Percentiles rank a stretch among this genome's conserved stretches.
phyloP scores from a whole-genome alignment of 2,329 filamentous ascomycete species.

The Fusarium ramigenum region DNA sequence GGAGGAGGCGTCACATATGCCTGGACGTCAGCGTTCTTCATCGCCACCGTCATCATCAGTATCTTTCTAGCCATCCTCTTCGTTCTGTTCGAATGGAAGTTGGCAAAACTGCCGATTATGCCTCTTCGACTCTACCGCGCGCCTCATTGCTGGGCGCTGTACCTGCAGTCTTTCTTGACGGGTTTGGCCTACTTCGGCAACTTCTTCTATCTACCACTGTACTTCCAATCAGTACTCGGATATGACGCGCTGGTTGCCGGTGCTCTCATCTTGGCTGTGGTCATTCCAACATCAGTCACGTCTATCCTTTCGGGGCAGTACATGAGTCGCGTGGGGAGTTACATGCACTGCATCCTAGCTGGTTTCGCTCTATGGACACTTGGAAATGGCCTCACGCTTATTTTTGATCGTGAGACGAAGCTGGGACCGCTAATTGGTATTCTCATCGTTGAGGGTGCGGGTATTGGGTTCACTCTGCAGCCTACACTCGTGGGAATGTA shows the following conservation, averaged over 20 bases:
- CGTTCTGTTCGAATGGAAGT: neutral
- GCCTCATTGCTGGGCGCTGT: neutral
- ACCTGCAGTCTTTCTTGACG: neutral
- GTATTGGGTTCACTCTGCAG: neutral
- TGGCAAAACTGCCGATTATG: neutral
- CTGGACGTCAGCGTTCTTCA: neutral
- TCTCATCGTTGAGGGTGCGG: neutral
- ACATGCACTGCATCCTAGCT: neutral
- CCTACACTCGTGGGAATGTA: neutral
- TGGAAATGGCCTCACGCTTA: neutral
- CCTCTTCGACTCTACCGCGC: neutral
- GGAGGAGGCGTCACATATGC: neutral
- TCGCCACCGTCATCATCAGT: neutral
- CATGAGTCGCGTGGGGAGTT: neutral
- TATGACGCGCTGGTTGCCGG: neutral
- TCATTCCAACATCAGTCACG: neutral
- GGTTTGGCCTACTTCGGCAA: neutral
- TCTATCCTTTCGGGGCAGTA: neutral
- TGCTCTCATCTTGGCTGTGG: neutral
- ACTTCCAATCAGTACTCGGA: neutral
- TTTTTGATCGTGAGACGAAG: neutral
- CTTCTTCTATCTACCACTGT: neutral
- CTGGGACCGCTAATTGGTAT: neutral
- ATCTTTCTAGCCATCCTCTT: neutral
- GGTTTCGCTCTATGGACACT: slow-evolving; percentile 4